A percentile compares a stretch with the other conserved stretches of the same genome.
Conservation (phyloP, 1,284 basidiomycete genomes). For the Pseudomicrostroma phylloplanum region DNA sequence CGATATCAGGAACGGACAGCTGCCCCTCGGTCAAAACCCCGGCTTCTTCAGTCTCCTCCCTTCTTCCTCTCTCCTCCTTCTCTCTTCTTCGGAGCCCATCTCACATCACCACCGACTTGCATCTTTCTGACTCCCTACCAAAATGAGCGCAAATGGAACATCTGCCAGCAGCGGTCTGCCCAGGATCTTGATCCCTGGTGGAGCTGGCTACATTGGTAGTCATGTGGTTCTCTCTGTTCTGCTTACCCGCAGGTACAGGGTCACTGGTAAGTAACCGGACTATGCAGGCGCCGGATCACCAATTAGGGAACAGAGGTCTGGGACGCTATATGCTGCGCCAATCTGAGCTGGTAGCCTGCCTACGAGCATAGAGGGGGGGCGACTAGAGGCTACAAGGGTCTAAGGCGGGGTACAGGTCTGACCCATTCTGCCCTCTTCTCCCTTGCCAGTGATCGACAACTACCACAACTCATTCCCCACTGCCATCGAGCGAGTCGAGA, state of each 20-base stretch:
- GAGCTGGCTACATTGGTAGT: slow-evolving; percentile 62
- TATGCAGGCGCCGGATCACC: too few relatives aligned
- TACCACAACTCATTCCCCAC: slow-evolving; percentile 79
- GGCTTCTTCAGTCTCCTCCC: too few relatives aligned
- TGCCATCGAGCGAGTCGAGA: slow-evolving; percentile 66
- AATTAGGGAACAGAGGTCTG: neutral
- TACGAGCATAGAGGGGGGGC: neutral
- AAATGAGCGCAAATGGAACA: neutral
- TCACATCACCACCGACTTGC: neutral
- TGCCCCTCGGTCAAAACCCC: too few relatives aligned
- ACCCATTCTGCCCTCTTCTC: neutral
- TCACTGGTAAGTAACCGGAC: slow-evolving; percentile 51
- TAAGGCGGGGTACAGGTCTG: neutral
- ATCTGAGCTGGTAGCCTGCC: too few relatives aligned
- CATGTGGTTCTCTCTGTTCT: slow-evolving; percentile 82
- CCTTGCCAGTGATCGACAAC: slow-evolving; percentile 47
- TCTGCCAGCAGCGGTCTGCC: neutral
- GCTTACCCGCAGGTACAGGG: slow-evolving; percentile 78
- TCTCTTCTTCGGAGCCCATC: neutral
- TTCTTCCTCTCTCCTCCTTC: neutral
- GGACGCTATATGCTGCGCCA: too few relatives aligned
- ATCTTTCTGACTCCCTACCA: neutral
- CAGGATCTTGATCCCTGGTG: slow-evolving; percentile 48
- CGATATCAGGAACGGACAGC: too few relatives aligned
- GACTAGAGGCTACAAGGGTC: neutral